Evolutionary conservation across 1,139 yeast genomes (phyloP).

Genomic region (Blastobotrys persicus): DNA sequence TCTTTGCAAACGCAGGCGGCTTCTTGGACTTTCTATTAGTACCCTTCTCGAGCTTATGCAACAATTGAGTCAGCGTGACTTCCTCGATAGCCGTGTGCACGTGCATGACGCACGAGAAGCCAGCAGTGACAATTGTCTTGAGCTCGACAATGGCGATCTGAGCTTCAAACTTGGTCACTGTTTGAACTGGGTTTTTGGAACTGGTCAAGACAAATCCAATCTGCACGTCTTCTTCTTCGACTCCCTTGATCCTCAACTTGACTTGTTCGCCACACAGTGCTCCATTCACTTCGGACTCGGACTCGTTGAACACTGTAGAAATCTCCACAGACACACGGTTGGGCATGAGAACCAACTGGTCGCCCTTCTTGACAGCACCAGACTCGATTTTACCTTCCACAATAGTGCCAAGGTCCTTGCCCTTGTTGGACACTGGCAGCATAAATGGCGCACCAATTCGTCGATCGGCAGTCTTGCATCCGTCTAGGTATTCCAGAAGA

Average conservation of each 20-base stretch:
- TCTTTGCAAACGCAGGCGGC: slow-evolving; percentile 97
- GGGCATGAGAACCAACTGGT: slow-evolving; percentile 83
- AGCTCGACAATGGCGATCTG: slow-evolving; percentile 96
- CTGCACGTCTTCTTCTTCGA: slow-evolving; percentile 94
- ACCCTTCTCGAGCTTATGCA: slow-evolving; percentile 94
- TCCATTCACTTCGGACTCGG: slow-evolving; percentile 88
- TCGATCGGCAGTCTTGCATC: slow-evolving; percentile 78
- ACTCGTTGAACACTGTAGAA: slow-evolving; percentile 82
- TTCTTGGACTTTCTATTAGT: slow-evolving; percentile 95
- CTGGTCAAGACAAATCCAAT: slow-evolving; percentile 91
- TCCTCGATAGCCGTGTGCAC: slow-evolving; percentile 98
- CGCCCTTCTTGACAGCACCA: slow-evolving; percentile 84
- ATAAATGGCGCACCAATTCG: slow-evolving; percentile 91
- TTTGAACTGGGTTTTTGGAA: slow-evolving; percentile 80
- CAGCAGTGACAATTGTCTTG: slow-evolving; percentile 88
- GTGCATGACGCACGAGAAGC: slow-evolving; percentile 98
- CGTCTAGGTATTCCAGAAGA: slow-evolving; percentile 82
- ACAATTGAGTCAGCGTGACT: slow-evolving; percentile 73
- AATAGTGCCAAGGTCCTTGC: slow-evolving; percentile 94
- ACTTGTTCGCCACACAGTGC: slow-evolving; percentile 98
- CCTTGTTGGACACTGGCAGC: slow-evolving; percentile 92
- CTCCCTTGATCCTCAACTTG: slow-evolving; percentile 85
- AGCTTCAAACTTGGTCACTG: slow-evolving; percentile 89
- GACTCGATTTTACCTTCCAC: slow-evolving; percentile 98
- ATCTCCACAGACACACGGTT: slow-evolving; percentile 82